Evolutionary conservation across 257 asterid genomes (phyloP), one percentile per base, ranked within the genome.

Genomic region (Sherardia arvensis): DNA sequence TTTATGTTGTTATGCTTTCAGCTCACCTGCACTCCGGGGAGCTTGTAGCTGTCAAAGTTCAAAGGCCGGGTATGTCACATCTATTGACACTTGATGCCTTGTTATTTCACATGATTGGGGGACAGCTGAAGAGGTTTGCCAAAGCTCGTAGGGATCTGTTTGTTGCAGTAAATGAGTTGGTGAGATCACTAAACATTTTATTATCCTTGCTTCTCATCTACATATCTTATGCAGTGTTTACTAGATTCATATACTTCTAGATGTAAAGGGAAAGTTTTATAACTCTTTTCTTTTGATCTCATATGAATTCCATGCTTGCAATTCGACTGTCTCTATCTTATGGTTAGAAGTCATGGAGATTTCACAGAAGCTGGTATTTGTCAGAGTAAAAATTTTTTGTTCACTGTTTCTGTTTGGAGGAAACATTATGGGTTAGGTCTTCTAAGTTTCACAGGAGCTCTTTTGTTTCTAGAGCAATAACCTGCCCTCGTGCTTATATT

Each of bases 21-120:
- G 99, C 97, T 83, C 95, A 92, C 80, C 82, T 89, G 92, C 95
- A 84, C 77, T 79, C 99, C 66, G 97, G 99, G 76, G 99, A 92
- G 87, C 91, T 85, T 49, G 99, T 92, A 77, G 99, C 99, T 57
- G 99, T 92, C 72, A 92, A 92, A 76, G 99, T 92, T 54, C 99
- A 92, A 85, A 84, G 99, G 87, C 99, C 99, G 25, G 94, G 94
- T 62, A 90, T 93, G 99, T 84, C 88, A 71, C 93, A 81, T 77
- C 65, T 62, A 47, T 69, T 93, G 82, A 93, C 96, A 48, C 88
- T 87, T 66, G 99, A 93, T 74, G 97, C 97, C 61, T 67, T 93
- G 84, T 82, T 93, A 61, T 93, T 93, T 76, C 83, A 83, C 71
- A 82, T 93, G 97, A 93, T 93, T 65, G 99, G 99, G 68, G 97